Conservation (phyloP, 1,284 basidiomycete genomes). For the Coniferiporia sulphurascens region DNA sequence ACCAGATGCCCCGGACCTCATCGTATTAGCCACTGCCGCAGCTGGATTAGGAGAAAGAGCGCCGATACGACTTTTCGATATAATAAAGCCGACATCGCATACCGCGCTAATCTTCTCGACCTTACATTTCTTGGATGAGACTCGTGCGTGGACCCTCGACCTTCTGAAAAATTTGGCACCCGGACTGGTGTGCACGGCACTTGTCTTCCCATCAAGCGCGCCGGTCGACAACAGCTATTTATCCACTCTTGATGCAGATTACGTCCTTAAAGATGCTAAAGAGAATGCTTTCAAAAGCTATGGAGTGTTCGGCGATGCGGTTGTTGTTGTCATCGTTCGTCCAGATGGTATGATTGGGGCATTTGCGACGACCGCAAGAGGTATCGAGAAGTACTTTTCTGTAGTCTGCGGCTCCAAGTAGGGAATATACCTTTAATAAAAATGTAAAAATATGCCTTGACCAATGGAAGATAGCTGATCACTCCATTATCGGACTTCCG, state of each 20-base stretch:
- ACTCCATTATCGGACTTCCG: too few relatives aligned
- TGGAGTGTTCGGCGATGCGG: constrained; percentile 20
- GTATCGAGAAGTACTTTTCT: constrained; percentile 33
- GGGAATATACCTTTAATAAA: background rate
- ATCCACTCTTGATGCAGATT: constrained; percentile 20
- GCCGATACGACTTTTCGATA: constrained; percentile 17
- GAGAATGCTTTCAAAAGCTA: constrained; percentile 36
- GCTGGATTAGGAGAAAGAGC: background rate
- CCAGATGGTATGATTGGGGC: constrained; percentile 39
- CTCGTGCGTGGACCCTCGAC: background rate
- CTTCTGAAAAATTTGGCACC: background rate
- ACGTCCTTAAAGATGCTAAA: constrained; percentile 33
- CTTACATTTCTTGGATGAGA: background rate
- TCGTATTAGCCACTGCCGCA: background rate
- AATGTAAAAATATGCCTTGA: too few relatives aligned
- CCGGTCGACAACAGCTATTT: background rate
- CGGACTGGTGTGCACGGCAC: constrained; percentile 6
- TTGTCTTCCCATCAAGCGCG: constrained; percentile 8
- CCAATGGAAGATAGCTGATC: too few relatives aligned
- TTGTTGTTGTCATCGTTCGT: constrained; percentile 33
- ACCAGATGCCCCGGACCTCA: background rate
- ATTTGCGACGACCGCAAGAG: constrained; percentile 28
- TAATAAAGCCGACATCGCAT: constrained; percentile 19
- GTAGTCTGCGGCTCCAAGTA: background rate
- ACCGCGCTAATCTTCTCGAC: constrained; percentile 17